Percentiles rank a stretch among this genome's conserved stretches.
Evolutionary conservation across 2,329 filamentous ascomycete species (phyloP).

Genomic region (Venturia carpophila): DNA sequence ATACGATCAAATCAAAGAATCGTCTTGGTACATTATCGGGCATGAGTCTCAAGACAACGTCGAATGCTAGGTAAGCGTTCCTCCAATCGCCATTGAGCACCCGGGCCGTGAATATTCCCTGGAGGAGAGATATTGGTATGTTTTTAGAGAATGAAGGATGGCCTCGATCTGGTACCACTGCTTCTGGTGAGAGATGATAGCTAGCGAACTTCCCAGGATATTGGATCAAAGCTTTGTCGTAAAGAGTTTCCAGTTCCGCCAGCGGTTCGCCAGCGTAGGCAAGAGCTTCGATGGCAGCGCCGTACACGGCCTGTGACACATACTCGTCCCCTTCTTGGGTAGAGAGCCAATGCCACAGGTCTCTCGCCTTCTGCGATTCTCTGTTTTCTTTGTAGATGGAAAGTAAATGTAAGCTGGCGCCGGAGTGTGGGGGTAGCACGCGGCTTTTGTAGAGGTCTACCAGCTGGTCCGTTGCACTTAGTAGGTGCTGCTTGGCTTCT

Average conservation of each 20-base stretch:
- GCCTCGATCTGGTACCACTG: slow-evolving; percentile 38
- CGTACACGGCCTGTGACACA: slow-evolving; percentile 39
- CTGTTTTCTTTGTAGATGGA: slow-evolving; percentile 39
- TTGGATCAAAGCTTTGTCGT: slow-evolving; percentile 37
- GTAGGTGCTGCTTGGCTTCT: slow-evolving; percentile 5
- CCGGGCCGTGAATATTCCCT: slow-evolving; percentile 42
- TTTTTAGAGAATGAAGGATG: slow-evolving; percentile 28
- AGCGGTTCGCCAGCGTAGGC: slow-evolving; percentile 35
- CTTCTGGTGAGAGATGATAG: slow-evolving; percentile 41
- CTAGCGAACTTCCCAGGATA: slow-evolving; percentile 41
- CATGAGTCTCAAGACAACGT: slow-evolving; percentile 41
- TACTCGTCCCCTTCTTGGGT: slow-evolving; percentile 33
- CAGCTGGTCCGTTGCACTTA: not conserved
- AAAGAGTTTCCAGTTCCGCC: slow-evolving; percentile 39
- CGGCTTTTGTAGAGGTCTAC: not conserved
- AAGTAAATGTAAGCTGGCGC: slow-evolving; percentile 40
- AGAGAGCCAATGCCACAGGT: slow-evolving; percentile 44
- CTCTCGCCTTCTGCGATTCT: slow-evolving; percentile 31
- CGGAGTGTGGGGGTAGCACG: slow-evolving; percentile 27
- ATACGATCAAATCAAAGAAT: slow-evolving; percentile 40
- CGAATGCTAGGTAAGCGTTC: slow-evolving; percentile 43
- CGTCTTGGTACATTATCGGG: slow-evolving; percentile 36
- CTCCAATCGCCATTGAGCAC: slow-evolving; percentile 39
- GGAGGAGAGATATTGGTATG: slow-evolving; percentile 38
- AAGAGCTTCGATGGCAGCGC: slow-evolving; percentile 43